A percentile compares a stretch with the other conserved stretches of the same genome.
Evolutionary conservation across 2,329 filamentous ascomycete species (phyloP).

Genomic region (Alternaria angustiovoidea): DNA sequence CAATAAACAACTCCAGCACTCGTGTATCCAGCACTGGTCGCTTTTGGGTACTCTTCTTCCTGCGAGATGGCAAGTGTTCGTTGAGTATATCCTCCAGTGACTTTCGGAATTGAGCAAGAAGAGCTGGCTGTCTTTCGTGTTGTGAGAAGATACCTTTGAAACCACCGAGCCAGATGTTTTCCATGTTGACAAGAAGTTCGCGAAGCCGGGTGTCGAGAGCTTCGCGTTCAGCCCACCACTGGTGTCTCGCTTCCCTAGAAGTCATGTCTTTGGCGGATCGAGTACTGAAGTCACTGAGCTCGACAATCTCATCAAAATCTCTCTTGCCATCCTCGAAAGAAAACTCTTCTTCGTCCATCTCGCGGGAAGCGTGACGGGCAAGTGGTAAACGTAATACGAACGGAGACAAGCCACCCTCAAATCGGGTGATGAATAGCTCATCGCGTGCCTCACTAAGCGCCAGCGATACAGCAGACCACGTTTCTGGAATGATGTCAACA

Average conservation of each 20-base stretch:
- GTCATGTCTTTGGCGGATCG: slow-evolving; percentile 76
- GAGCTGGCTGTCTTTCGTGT: slow-evolving; percentile 66
- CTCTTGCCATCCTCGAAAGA: slow-evolving; percentile 80
- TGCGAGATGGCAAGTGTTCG: slow-evolving; percentile 84
- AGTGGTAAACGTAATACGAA: slow-evolving; percentile 89
- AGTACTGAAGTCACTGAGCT: slow-evolving; percentile 81
- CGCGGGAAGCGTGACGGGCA: slow-evolving; percentile 80
- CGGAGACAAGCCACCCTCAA: slow-evolving; percentile 76
- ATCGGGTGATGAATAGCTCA: slow-evolving; percentile 88
- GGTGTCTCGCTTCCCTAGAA: slow-evolving; percentile 75
- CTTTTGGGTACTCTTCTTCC: slow-evolving; percentile 63
- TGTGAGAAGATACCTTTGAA: slow-evolving; percentile 95
- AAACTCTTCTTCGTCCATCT: slow-evolving; percentile 81
- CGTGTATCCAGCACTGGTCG: slow-evolving; percentile 65
- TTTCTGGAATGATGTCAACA: slow-evolving; percentile 80
- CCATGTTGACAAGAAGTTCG: slow-evolving; percentile 82
- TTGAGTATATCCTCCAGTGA: slow-evolving; percentile 81
- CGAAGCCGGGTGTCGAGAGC: slow-evolving; percentile 78
- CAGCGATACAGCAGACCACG: slow-evolving; percentile 87
- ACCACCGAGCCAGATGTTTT: slow-evolving; percentile 92
- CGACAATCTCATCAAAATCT: slow-evolving; percentile 84
- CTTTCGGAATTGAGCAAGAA: slow-evolving; percentile 78
- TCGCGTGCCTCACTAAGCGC: slow-evolving; percentile 81
- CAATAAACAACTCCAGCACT: slow-evolving; percentile 88
- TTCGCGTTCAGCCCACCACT: slow-evolving; percentile 91